phyloP scores from a whole-genome alignment of 495 filamentous ascomycete genomes.

The Penicillium ochrochloron region DNA sequence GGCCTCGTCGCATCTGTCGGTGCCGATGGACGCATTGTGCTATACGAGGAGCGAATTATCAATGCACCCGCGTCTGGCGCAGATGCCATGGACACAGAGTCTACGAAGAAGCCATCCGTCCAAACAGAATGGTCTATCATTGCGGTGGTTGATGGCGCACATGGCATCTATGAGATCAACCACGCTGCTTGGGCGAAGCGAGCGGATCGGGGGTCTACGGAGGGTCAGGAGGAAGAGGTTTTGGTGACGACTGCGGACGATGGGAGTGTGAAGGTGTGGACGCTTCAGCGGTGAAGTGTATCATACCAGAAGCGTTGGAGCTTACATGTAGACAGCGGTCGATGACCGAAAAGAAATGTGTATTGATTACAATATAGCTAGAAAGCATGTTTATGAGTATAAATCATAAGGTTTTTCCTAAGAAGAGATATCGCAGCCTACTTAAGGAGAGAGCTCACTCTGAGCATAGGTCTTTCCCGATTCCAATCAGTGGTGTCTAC shows the following conservation, averaged over 20 bases:
- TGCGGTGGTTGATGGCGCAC: constrained; percentile 67
- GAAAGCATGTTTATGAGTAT: not conserved
- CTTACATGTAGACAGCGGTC: not conserved
- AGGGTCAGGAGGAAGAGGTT: constrained; percentile 65
- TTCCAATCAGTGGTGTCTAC: no score
- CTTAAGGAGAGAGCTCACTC: no score
- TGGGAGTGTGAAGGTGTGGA: constrained; percentile 76
- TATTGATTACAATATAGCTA: not conserved
- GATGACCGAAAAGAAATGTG: not conserved
- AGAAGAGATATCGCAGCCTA: no score
- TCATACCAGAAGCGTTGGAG: not conserved
- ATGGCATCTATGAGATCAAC: constrained; percentile 93
- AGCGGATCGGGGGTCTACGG: constrained; percentile 41
- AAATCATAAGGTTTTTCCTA: not conserved
- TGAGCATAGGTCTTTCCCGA: no score
- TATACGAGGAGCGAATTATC: constrained; percentile 71
- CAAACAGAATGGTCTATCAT: constrained; percentile 69
- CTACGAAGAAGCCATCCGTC: constrained; percentile 19
- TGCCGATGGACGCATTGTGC: constrained; percentile 79
- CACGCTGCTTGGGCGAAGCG: constrained; percentile 75
- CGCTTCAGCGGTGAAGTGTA: constrained; percentile 39
- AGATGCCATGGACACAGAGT: constrained; percentile 46
- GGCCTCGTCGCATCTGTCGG: constrained; percentile 82
- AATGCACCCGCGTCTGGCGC: constrained; percentile 29
- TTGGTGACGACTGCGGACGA: constrained; percentile 82